Percentiles rank a stretch among this genome's conserved stretches.
Evolutionary conservation across 106 monocot genomes (phyloP).

Genomic region (Amphibolis antarctica): DNA sequence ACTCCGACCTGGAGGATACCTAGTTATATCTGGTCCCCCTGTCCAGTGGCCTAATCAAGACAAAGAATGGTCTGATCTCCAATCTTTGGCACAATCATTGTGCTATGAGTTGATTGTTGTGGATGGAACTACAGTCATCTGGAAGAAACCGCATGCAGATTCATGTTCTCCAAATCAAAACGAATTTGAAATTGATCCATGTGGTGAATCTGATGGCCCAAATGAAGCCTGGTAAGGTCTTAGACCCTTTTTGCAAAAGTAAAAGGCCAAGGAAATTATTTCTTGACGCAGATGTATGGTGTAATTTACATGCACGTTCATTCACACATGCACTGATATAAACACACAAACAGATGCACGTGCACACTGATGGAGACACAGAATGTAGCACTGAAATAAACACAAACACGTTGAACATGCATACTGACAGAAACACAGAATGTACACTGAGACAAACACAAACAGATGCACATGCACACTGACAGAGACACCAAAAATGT

Average conservation of each 20-base stretch:
- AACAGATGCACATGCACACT: no score
- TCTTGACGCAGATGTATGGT: no score
- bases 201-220: constrained; percentile 52
- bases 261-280: no score
- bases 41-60: constrained; percentile 86
- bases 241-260: background rate
- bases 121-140: constrained; percentile 87
- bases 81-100: constrained; percentile 41
- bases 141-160: constrained; percentile 61
- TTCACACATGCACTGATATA: no score
- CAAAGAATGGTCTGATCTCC: constrained; percentile 90
- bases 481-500: no score
- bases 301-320: no score
- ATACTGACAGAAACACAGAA: no score
- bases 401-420: no score
- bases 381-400: no score
- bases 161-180: constrained; percentile 51
- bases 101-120: constrained; percentile 84
- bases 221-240: constrained; percentile 67
- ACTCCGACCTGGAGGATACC: constrained; percentile 80
- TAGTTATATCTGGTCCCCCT: constrained; percentile 97
- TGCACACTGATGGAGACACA: no score
- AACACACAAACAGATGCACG: no score
- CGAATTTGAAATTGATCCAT: constrained; percentile 47
- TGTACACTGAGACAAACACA: no score